phyloP scores from a whole-genome alignment of 305 asterid species.

The Euphrasia arctica region DNA sequence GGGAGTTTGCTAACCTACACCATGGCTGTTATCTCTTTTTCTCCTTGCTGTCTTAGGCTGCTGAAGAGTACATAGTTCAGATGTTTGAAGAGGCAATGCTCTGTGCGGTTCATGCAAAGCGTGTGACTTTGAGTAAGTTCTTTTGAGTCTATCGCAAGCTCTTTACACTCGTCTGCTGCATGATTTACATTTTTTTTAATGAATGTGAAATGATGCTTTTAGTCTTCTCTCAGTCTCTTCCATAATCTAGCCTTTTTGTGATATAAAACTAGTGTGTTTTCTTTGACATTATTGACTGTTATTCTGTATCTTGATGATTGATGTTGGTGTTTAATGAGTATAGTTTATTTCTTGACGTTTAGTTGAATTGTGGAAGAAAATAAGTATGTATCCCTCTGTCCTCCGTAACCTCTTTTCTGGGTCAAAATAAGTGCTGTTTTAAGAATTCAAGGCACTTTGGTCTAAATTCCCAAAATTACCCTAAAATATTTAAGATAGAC shows the following conservation, averaged over 20 bases:
- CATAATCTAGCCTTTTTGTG: too few species aligned
- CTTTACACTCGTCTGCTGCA: neutral
- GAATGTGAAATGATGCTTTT: constrained; percentile 18
- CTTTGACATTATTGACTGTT: neutral
- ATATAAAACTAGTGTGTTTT: neutral
- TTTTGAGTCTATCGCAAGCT: neutral
- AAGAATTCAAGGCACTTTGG: too few species aligned
- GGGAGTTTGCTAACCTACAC: constrained; percentile 5
- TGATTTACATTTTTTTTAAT: constrained; percentile 18
- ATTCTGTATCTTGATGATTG: too few species aligned
- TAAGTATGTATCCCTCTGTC: too few species aligned
- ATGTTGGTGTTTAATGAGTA: neutral
- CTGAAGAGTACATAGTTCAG: constrained; percentile 74
- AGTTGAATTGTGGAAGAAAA: too few species aligned
- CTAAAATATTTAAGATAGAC: too few species aligned
- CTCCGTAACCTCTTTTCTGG: too few species aligned
- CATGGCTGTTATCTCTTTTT: constrained; percentile 17
- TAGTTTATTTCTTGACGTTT: too few species aligned
- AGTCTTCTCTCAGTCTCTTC: constrained; percentile 7
- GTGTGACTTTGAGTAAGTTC: constrained; percentile 93
- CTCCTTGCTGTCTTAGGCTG: constrained; percentile 50
- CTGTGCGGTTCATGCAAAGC: constrained; percentile 94
- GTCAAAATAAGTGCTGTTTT: too few species aligned
- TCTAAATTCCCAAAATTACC: too few species aligned
- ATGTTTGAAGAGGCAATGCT: constrained; percentile 83